phyloP scores from a whole-genome alignment of 805 yeast genomes.

The Grigorovia jiainica region DNA sequence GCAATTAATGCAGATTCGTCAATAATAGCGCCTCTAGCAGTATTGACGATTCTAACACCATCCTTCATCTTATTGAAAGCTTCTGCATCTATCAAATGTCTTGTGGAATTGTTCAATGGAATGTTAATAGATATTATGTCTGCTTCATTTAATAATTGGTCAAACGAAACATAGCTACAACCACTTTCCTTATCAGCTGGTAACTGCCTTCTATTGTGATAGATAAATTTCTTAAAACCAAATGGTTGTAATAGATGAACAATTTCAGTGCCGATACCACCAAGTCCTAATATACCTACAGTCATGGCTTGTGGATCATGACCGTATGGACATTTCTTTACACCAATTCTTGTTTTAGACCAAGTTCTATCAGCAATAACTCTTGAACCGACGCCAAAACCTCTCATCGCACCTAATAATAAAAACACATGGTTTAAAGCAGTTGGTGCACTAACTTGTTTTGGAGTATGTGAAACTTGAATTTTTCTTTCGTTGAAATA shows the following conservation, averaged over 20 bases:
- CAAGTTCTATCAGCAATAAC: constrained; percentile 52
- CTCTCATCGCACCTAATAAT: constrained; percentile 54
- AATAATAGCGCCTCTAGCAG: constrained; percentile 81
- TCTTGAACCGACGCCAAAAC: constrained; percentile 53
- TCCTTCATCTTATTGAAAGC: constrained; percentile 62
- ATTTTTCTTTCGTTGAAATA: constrained; percentile 43
- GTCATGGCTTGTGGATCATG: constrained; percentile 66
- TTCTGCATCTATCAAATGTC: constrained; percentile 55
- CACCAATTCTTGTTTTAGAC: constrained; percentile 42
- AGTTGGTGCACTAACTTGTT: constrained; percentile 58
- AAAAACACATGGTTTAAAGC: constrained; percentile 63
- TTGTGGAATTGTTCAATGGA: constrained; percentile 67
- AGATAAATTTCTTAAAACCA: constrained; percentile 61
- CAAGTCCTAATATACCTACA: constrained; percentile 79
- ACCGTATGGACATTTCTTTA: constrained; percentile 37
- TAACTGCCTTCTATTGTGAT: constrained; percentile 60
- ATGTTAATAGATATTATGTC: constrained; percentile 69
- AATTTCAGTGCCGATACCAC: constrained; percentile 82
- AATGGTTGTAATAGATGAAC: constrained; percentile 64
- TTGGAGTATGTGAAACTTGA: constrained; percentile 61
- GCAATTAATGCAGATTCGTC: constrained; percentile 52
- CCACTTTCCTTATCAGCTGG: constrained; percentile 54
- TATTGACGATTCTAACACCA: constrained; percentile 67
- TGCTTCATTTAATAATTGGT: constrained; percentile 51
- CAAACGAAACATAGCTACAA: constrained; percentile 62